Evolutionary conservation across 2,329 filamentous ascomycete species (phyloP), one percentile per base, ranked within the genome.

Genomic region (Chrysosporium keratinophilum): DNA sequence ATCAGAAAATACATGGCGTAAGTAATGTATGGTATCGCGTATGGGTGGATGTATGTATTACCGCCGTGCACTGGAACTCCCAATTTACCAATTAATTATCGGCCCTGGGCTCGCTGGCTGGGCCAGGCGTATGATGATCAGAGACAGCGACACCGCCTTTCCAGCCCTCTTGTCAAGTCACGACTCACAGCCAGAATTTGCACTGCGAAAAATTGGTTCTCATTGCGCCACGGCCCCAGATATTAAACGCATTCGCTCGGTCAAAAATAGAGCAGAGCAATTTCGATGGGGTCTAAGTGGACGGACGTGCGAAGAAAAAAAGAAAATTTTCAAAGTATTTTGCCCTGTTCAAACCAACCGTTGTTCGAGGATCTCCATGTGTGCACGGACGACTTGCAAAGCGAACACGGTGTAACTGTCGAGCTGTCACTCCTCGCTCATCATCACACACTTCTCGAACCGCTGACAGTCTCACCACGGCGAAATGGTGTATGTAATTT

Each of bases 71-170:
- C 23, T 28, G 23, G 23, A 28, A 28, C 23, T 28, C 23, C 23
- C 23, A 28, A 28, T 28, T 17, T 35, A n/a, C 28, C 34, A 47
- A 28, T 47, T 14, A 35, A 37, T 47, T 47, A 7, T 28, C 7
- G 23, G 7, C 23, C 3, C 23, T 28, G 23, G 23, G 23, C 7
- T 28, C 23, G 12, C n/a, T 46, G 44, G 14, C n/a, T 49, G 46
- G 46, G 28, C 46, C 35, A 49, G 46, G 31, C 19, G 23, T 28
- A 28, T 28, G 23, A n/a, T n/a, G n/a, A n/a, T n/a, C n/a, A n/a
- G n/a, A 12, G 35, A 12, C n/a, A 37, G n/a, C 33, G 46, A 49
- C 46, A 49, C 46, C 46, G 46, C 34, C 46, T 28, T 41, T 17
- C 15, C 34, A 23, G 9, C 6, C 35, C 35, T 39, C 35, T 11